Percentiles rank a stretch among this genome's conserved stretches.
Conservation (phyloP, 768 basidiomycete genomes). For the Cyclocybe cylindracea region DNA sequence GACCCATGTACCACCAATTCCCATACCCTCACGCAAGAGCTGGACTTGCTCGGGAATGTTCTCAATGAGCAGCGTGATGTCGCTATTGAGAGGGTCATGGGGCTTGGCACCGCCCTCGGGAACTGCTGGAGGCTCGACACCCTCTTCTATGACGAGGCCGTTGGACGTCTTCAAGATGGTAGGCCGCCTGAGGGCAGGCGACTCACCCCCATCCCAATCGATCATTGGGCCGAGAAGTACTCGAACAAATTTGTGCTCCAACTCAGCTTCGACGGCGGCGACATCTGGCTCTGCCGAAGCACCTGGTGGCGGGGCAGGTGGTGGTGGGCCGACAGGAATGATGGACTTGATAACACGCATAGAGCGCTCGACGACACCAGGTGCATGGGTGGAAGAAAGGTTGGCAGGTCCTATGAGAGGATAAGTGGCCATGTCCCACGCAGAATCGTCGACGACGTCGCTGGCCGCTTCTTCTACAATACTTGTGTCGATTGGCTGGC, state of each 20-base stretch:
- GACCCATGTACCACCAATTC: constrained; percentile 66
- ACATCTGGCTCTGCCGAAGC: constrained; percentile 16
- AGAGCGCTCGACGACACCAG: constrained; percentile 67
- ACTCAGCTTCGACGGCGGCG: constrained; percentile 37
- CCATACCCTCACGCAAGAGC: constrained; percentile 53
- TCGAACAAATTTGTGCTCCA: constrained; percentile 36
- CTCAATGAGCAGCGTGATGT: constrained; percentile 59
- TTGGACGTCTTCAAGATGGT: constrained; percentile 35
- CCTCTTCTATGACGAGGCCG: constrained; percentile 30
- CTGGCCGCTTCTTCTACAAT: not conserved
- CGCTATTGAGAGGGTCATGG: constrained; percentile 57
- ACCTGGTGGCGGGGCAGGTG: constrained; percentile 23
- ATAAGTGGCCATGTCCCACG: constrained; percentile 7
- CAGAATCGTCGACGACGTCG: constrained; percentile 10
- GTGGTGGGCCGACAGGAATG: constrained; percentile 29
- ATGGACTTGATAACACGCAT: constrained; percentile 57
- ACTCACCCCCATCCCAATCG: constrained; percentile 41
- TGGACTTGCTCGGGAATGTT: constrained; percentile 35
- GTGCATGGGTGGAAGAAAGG: constrained; percentile 61
- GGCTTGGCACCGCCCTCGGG: constrained; percentile 22
- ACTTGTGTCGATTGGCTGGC: not conserved
- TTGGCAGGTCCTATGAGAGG: constrained; percentile 53
- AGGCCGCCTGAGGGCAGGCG: constrained; percentile 33
- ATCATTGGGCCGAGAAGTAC: constrained; percentile 42
- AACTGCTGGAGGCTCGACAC: constrained; percentile 33